Evolutionary conservation across 805 yeast species (phyloP), one percentile per base, ranked within the genome.

Genomic region (Grigorovia humatica): DNA sequence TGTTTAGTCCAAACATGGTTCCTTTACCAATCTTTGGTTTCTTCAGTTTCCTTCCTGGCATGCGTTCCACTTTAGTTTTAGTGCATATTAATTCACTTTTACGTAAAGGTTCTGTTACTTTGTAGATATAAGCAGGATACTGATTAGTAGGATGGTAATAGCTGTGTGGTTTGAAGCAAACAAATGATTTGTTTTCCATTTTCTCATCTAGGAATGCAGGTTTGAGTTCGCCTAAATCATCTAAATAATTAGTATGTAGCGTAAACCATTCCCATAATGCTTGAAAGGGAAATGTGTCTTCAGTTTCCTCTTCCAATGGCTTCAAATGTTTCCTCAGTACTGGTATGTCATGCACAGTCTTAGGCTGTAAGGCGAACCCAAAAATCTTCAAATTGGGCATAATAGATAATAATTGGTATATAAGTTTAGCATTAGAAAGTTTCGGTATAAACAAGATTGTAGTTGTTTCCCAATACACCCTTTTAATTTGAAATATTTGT

Each of bases 381-480:
- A 57, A 44, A 43, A 29, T 41, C 12, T 47, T 27, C 18, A 59
- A 41, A 6, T 55, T 50, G 1, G 57, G 57, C 9, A 58, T 41
- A 12, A 51, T 15, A 3, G 17, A 12, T 40, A 53, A 46, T 2
- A 50, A 17, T 9, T 59, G 57, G 48, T 50, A 51, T 41, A 57
- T 47, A 13, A 54, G 13, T 44, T 49, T 56, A 2, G 54, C 54
- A 43, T 48, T 55, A 13, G 43, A 46, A 19, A 58, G 46, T 32
- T 54, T 52, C 4, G 56, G 56, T 18, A 58, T 9, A 9, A 44
- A 43, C 12, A 58, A 27, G 12, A 40, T 32, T 18, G 20, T 29
- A n/a, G 57, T 46, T 2, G 43, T 18, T 13, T 29, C 15, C 62
- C 61, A 58, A 18, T 12, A 12, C 8, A 4, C 15, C 12, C 15